Base-by-base conservation (phyloP, 2,329 filamentous ascomycete species). In the Cordyceps fumosorosea region DNA sequence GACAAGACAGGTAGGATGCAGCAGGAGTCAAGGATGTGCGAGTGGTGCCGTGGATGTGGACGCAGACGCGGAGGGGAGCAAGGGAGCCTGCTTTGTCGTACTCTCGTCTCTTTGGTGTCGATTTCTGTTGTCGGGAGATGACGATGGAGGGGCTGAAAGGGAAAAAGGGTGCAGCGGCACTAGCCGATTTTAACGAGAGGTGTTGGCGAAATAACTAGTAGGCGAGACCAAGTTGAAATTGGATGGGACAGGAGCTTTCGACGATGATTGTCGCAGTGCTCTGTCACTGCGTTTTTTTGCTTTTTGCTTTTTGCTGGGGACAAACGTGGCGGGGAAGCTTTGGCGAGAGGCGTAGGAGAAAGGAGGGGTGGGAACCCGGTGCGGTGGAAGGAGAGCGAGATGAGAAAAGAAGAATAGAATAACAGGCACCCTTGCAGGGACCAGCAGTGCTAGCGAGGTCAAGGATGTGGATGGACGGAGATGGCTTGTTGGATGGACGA, bases 101-200 rank as follows among this genome's bases (percentile, higher is more conserved):
- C 26, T 32, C 16, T 37, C 4, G 42, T 34, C 22, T 20, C 45
- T 48, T 44, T 37, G 32, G 56, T 42, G 18, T 59, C 16, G 45
- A 42, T 37, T 37, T 37, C 12, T 34, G 32, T 34, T 34, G 40
- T 37, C 4, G 47, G 12, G 37, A 2, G 47, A 47, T 47, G 56
- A 12, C 8, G 34, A 59, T 32, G 34, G 24, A 44, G 57, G 34
- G 57, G 57, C 57, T 60, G 57, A 60, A 53, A 34, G 26, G 29
- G 14, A 40, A 45, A 52, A 47, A 53, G 32, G 57, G 37, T 34
- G 57, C 37, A 45, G 26, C 37, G 48, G 47, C 57, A 45, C 57
- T 60, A 60, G 57, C 48, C 48, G 57, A 47, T 37, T 53, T 52
- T 60, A 45, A 60, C 47, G 34, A 60, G 24, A 40, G 24, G n/a